A percentile compares a stretch with the other conserved stretches of the same genome.
Conservation (phyloP, 2,329 filamentous ascomycete species). For the Pestalotiopsis sp. region DNA sequence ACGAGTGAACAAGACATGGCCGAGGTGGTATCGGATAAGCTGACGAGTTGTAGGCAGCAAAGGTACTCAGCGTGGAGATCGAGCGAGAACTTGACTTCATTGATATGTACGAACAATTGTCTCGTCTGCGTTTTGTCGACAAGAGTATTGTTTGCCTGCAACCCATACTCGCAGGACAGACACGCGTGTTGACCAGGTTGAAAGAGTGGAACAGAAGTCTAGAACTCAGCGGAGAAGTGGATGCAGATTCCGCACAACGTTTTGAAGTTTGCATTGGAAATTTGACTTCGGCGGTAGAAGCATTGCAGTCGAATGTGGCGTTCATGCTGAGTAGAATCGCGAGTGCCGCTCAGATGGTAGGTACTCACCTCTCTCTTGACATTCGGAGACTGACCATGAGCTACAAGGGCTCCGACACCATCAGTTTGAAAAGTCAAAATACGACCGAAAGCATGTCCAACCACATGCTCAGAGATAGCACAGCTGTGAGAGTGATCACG, state of each 20-base stretch:
- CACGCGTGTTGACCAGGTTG: neutral
- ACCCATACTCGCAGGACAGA: neutral
- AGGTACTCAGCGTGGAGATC: neutral
- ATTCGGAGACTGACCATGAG: neutral
- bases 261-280: neutral
- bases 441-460: slow-evolving; percentile 1
- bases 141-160: neutral
- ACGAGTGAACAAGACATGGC: neutral
- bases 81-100: neutral
- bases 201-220: neutral
- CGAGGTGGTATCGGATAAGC: too few relatives aligned
- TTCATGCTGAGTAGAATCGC: neutral
- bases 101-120: slow-evolving; percentile 1
- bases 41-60: neutral
- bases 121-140: neutral
- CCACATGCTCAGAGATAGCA: neutral
- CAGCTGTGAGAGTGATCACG: neutral
- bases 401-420: neutral
- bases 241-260: neutral
- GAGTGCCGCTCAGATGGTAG: neutral
- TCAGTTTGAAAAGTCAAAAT: slow-evolving; percentile 2
- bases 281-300: neutral
- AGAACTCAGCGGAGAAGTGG: neutral
- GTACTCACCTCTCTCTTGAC: neutral
- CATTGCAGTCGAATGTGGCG: neutral